phyloP scores from a whole-genome alignment of 495 filamentous ascomycete species.

The Antarctomyces pellizariae region DNA sequence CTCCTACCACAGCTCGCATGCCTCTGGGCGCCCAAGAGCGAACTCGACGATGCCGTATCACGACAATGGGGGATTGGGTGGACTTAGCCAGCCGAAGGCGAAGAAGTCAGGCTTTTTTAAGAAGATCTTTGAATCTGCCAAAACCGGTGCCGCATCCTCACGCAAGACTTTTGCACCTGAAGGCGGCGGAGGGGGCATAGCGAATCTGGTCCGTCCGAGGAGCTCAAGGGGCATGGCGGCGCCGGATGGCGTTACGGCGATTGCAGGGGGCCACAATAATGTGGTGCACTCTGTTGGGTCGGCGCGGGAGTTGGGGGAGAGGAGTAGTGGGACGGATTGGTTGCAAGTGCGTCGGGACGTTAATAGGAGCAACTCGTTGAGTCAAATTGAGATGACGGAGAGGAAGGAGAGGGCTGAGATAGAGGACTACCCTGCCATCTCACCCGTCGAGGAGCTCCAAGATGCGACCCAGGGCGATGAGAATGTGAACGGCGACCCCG shows the following conservation, averaged over 20 bases:
- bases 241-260: slow-evolving; percentile 24
- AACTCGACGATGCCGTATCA: slow-evolving; percentile 24
- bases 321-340: slow-evolving; percentile 49
- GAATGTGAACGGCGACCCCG: slow-evolving; percentile 58
- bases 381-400: slow-evolving; percentile 66
- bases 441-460: slow-evolving; percentile 68
- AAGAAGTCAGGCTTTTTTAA: slow-evolving; percentile 94
- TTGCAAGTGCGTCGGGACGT: slow-evolving; percentile 88
- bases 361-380: slow-evolving; percentile 81
- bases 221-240: slow-evolving; percentile 22
- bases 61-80: slow-evolving; percentile 38
- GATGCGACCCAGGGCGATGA: slow-evolving; percentile 81
- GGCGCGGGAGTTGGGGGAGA: slow-evolving; percentile 38
- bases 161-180: slow-evolving; percentile 68
- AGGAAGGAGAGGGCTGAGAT: slow-evolving; percentile 83
- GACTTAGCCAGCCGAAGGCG: slow-evolving; percentile 62
- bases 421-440: slow-evolving; percentile 72
- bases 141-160: slow-evolving; percentile 76
- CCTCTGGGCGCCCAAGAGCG: slow-evolving; percentile 26
- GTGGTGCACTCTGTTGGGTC: slow-evolving; percentile 14
- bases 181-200: slow-evolving; percentile 33
- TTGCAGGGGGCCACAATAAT: slow-evolving; percentile 23
- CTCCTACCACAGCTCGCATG: slow-evolving; percentile 69
- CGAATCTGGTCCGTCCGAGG: slow-evolving; percentile 11
- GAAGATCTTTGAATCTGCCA: slow-evolving; percentile 84